Percentiles rank a stretch among this genome's conserved stretches.
phyloP scores from a whole-genome alignment of 306 rosid genomes.

The Prunus padus region DNA sequence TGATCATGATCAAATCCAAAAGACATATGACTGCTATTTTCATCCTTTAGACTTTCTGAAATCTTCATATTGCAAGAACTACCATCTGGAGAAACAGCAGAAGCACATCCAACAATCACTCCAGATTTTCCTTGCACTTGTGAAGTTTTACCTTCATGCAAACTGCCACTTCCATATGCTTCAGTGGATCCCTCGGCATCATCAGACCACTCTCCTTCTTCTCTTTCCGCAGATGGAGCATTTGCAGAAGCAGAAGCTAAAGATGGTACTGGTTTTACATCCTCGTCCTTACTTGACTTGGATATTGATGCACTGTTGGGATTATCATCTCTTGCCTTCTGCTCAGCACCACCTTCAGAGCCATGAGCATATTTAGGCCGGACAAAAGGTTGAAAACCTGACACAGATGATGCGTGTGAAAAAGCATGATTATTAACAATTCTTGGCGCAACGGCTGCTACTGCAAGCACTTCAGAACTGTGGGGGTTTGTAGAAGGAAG shows the following conservation, averaged over 20 bases:
- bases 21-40: slow-evolving; percentile 43
- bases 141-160: slow-evolving; percentile 43
- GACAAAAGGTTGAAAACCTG: slow-evolving; percentile 94
- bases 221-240: slow-evolving; percentile 64
- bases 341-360: slow-evolving; percentile 47
- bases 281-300: slow-evolving; percentile 41
- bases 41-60: slow-evolving; percentile 43
- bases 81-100: slow-evolving; percentile 38
- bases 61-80: slow-evolving; percentile 41
- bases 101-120: slow-evolving; percentile 37
- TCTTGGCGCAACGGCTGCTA: slow-evolving; percentile 53
- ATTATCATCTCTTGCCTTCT: slow-evolving; percentile 38
- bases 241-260: slow-evolving; percentile 32
- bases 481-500: slow-evolving; percentile 57
- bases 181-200: slow-evolving; percentile 76
- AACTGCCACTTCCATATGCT: slow-evolving; percentile 44
- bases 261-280: slow-evolving; percentile 38
- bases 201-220: slow-evolving; percentile 99
- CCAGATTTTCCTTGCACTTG: slow-evolving; percentile 44
- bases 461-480: slow-evolving; percentile 47
- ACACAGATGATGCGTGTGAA: slow-evolving; percentile 80
- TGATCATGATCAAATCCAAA: slow-evolving; percentile 53
- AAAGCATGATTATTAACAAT: slow-evolving; percentile 68
- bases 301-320: slow-evolving; percentile 31
- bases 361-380: slow-evolving; percentile 52